These are phyloP conservation scores for Gossypium schwendimanii DNA, from an alignment of 441 rosid species.

Conservation along the genomic window DNA sequence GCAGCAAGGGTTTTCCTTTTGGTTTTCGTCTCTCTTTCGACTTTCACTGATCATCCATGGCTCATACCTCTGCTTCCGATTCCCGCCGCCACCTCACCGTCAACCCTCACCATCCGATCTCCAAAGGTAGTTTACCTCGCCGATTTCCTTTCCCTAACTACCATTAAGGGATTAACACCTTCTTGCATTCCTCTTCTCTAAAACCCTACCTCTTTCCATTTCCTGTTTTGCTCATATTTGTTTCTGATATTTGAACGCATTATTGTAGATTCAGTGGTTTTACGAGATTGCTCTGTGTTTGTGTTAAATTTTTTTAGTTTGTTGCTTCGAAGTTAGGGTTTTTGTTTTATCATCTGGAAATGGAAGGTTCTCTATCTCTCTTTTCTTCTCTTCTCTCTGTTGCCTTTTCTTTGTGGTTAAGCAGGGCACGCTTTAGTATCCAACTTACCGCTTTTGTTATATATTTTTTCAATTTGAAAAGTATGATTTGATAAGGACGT, in stretches of 20 bases:
- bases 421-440: neutral
- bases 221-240: neutral
- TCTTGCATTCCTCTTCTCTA: neutral
- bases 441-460: neutral
- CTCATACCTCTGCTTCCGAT: constrained; percentile 48
- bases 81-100: constrained; percentile 57
- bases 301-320: neutral
- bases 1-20: constrained; percentile 13
- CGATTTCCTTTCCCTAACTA: constrained; percentile 1
- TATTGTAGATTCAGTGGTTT: constrained; percentile 7
- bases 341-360: constrained; percentile 9
- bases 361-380: neutral
- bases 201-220: constrained; percentile 16
- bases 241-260: neutral
- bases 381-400: neutral
- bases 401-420: too few relatives aligned
- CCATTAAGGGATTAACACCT: neutral
- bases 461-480: neutral
- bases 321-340: constrained; percentile 33
- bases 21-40: constrained; percentile 9
- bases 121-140: constrained; percentile 50
- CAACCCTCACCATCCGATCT: constrained; percentile 74
- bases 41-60: constrained; percentile 62
- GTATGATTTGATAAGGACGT: neutral
- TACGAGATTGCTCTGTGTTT: constrained; percentile 4